Base-by-base conservation (phyloP, 2,329 filamentous ascomycete species). In the Claviceps paspali region DNA sequence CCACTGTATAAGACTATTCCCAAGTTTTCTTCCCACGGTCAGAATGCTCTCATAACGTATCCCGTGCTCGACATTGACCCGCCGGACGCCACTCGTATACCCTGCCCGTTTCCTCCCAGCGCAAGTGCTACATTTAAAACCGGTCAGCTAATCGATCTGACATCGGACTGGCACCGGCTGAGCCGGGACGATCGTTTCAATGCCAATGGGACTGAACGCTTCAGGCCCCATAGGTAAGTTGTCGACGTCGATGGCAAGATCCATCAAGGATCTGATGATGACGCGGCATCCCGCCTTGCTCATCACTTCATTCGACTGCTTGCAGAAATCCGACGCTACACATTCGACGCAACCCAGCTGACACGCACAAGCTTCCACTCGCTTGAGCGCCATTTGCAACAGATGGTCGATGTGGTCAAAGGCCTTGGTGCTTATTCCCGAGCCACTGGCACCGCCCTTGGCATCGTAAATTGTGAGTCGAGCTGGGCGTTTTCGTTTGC, bases 401-500 rank as follows among this genome's bases (percentile, higher is more conserved):
- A 96, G 62, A 24, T 80, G 55, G 49, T 94, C 85, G 15, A 94
- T 68, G 51, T 93, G 92, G 50, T 96, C 88, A 50, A 96, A 96
- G 0, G 86, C 88, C 53, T 94, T 95, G 28, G 80, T 82, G 43
- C 81, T 85, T 47, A 95, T 92, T 0, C 91, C 91, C 0, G 76
- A 81, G 0, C 88, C 88, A 30, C 74, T 72, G 0, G 81, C 70
- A 0, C 88, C 88, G 6, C 91, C 91, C 57, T 93, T 94, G 3
- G 85, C 80, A 54, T 96, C 91, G 58, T 96, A 98, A 51, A 98
- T 94, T 0, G 85, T 94, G 33, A 98, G 60, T 1, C 91, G 67
- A 0, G 86, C 91, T 0, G 88, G 91, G 4, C 91, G 70, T 59
- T 94, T 94, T 22, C 87, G 71, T 21, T 63, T 61, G 0, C 74